phyloP scores from a whole-genome alignment of 2,329 filamentous ascomycete genomes.

The Phaeosphaeria sp. region DNA sequence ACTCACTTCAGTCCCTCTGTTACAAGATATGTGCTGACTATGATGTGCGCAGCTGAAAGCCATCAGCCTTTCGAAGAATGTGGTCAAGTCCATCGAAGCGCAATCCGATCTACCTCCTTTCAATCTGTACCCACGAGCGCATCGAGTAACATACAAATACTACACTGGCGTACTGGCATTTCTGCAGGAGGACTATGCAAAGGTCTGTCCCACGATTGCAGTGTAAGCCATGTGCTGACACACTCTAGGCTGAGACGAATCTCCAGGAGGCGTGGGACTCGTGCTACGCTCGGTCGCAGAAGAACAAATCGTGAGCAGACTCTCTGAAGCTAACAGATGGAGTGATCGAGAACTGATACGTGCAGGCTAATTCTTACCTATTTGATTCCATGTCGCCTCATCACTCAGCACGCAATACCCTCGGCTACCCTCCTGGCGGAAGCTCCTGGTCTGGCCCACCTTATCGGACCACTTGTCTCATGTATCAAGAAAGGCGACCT shows the following conservation, averaged over 20 bases:
- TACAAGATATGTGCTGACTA: slow-evolving; percentile 5
- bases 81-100: slow-evolving; percentile 82
- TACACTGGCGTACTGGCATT: slow-evolving; percentile 95
- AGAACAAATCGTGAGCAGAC: slow-evolving; percentile 77
- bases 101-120: slow-evolving; percentile 81
- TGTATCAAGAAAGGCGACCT: slow-evolving; percentile 87
- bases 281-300: slow-evolving; percentile 74
- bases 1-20: slow-evolving; percentile 5
- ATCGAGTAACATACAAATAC: slow-evolving; percentile 95
- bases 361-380: slow-evolving; percentile 87
- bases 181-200: slow-evolving; percentile 88
- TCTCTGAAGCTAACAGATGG: neutral
- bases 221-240: slow-evolving; percentile 18
- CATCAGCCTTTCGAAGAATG: slow-evolving; percentile 86
- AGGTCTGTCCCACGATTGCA: slow-evolving; percentile 59
- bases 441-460: slow-evolving; percentile 75
- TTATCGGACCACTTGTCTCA: slow-evolving; percentile 78
- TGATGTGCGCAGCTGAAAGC: slow-evolving; percentile 69
- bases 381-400: slow-evolving; percentile 88
- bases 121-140: slow-evolving; percentile 81
- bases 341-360: slow-evolving; percentile 8
- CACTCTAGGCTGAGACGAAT: slow-evolving; percentile 50
- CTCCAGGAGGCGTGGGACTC: slow-evolving; percentile 82
- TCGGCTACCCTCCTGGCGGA: slow-evolving; percentile 72
- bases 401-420: slow-evolving; percentile 86